Evolutionary conservation across 2,329 filamentous ascomycete species (phyloP).

Genomic region (Nothophoma quercina): DNA sequence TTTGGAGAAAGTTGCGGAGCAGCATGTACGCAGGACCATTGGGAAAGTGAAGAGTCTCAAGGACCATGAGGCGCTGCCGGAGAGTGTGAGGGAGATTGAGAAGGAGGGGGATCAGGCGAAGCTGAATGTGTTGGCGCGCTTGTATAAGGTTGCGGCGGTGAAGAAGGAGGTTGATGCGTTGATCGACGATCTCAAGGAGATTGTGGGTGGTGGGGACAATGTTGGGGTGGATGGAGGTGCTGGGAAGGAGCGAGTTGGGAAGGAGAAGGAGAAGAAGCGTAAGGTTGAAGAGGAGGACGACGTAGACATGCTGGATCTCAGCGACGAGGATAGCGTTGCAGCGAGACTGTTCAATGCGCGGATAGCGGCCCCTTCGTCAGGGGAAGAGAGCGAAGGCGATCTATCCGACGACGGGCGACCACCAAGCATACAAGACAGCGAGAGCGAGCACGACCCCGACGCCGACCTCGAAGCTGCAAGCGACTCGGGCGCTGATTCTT

Average conservation of each 20-base stretch:
- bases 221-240: neutral
- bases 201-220: slow-evolving; percentile 34
- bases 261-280: slow-evolving; percentile 28
- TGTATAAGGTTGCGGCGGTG: slow-evolving; percentile 68
- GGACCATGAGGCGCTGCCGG: slow-evolving; percentile 58
- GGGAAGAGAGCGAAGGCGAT: slow-evolving; percentile 40
- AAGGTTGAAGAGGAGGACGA: slow-evolving; percentile 20
- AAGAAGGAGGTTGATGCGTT: slow-evolving; percentile 61
- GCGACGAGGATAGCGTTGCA: slow-evolving; percentile 43
- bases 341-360: slow-evolving; percentile 48
- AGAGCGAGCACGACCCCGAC: slow-evolving; percentile 32
- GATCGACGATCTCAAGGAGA: slow-evolving; percentile 51
- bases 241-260: slow-evolving; percentile 16
- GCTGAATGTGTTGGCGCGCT: slow-evolving; percentile 65
- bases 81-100: slow-evolving; percentile 44
- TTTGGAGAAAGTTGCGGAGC: slow-evolving; percentile 57
- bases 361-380: slow-evolving; percentile 50
- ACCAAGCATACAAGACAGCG: slow-evolving; percentile 41
- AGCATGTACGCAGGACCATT: slow-evolving; percentile 65
- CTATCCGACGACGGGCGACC: slow-evolving; percentile 39
- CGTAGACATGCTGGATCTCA: slow-evolving; percentile 30
- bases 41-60: slow-evolving; percentile 65
- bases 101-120: slow-evolving; percentile 55
- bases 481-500: slow-evolving; percentile 14
- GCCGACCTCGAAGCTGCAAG: slow-evolving; percentile 29